These are phyloP conservation scores for Didymella exigua DNA, from an alignment of 2,329 filamentous ascomycete genomes.

Conservation along the genomic window DNA sequence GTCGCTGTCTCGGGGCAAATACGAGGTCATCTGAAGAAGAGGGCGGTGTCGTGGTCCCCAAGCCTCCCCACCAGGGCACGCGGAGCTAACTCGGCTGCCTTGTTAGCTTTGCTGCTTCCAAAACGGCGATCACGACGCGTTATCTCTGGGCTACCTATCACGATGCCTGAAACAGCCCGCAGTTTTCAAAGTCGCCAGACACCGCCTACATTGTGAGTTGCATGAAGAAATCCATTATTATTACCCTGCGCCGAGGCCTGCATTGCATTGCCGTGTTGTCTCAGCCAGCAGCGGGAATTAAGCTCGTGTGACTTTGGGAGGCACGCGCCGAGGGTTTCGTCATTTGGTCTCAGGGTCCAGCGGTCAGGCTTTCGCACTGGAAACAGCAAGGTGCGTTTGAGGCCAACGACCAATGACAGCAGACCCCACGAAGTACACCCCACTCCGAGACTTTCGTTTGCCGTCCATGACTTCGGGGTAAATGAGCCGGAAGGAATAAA, in stretches of 20 bases:
- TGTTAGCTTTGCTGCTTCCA: constrained; percentile 7
- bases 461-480: constrained; percentile 9
- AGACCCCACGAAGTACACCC: constrained; percentile 5
- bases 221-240: background rate
- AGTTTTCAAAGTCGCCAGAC: background rate
- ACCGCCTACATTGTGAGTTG: background rate
- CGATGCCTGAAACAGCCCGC: background rate
- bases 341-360: constrained; percentile 19
- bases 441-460: constrained; percentile 6
- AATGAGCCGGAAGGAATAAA: constrained; percentile 4
- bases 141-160: background rate
- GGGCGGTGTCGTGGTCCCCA: constrained; percentile 29
- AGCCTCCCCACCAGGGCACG: constrained; percentile 21
- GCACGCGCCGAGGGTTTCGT: constrained; percentile 10
- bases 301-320: constrained; percentile 15
- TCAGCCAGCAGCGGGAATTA: too few species aligned
- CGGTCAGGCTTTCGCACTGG: background rate
- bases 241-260: constrained; percentile 10
- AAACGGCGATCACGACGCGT: constrained; percentile 11
- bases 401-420: constrained; percentile 10
- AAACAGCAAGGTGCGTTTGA: constrained; percentile 7
- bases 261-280: constrained; percentile 10
- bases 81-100: constrained; percentile 13
- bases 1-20: constrained; percentile 13
- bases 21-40: constrained; percentile 35